Base-by-base conservation (phyloP, 2,329 filamentous ascomycete species). In the Sporothrix globosa region DNA sequence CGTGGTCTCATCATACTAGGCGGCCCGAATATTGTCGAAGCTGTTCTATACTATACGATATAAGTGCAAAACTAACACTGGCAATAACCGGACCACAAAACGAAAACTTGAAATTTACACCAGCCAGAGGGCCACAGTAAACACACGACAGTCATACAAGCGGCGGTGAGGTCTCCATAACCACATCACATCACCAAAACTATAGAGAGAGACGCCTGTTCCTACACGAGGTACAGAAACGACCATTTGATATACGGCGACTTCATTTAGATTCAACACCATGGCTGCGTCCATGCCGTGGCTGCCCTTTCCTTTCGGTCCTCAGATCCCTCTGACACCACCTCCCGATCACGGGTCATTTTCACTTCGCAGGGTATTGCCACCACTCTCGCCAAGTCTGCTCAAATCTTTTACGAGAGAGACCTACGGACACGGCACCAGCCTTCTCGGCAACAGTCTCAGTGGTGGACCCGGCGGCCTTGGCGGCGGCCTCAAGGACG, bases 341-440 rank as follows among this genome's bases (percentile, higher is more conserved):
- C 80, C 81, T 7, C 80, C 80, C 46, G 80, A 82, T 48, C 77
- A 79, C 69, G 77, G 77, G 50, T 75, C 77, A 4, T 81, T 82
- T 71, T 72, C 71, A 10, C 46, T 71, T 50, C 10, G 53, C 11
- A 69, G 70, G 19, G 63, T 46, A 53, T 71, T 70, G 11, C 70
- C 69, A 24, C 72, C 71, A 24, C 70, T 73, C 70, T 72, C 73
- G 44, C 70, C 72, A 19, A 60, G 72, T 24, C 46, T 73, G 39
- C 34, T 77, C 50, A 75, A 73, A 50, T 67, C 74, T 9, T 76
- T 76, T 71, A 70, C 75, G 50, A 71, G 71, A 58, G 75, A 76
- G 24, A 71, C 75, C 44, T 73, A 74, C 65, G 71, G 71, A 10
- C 67, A 54, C 41, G 69, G 58, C 39, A 24, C 14, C 46, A 39